Base-by-base conservation (phyloP, 176 grass and related monocot genomes). In the Calamus simplicifolius region DNA sequence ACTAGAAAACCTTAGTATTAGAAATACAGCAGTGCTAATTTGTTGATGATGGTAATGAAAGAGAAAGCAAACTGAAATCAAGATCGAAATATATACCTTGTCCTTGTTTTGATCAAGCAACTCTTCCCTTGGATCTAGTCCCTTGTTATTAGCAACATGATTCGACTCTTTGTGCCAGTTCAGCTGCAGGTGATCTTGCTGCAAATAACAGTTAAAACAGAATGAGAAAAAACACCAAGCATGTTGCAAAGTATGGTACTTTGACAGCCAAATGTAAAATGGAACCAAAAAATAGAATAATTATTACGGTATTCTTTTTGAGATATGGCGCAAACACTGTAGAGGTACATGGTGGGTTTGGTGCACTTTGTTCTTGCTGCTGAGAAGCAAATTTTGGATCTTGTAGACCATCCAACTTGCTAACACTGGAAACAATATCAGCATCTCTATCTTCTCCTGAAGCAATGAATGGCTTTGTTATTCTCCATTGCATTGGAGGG, bases 401-500 rank as follows among this genome's bases (percentile, higher is more conserved):
- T 71, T 73, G 72, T 74, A 59, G 72, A 67, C 29, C 52, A n/a
- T 67, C 75, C 25, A 59, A 21, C 48, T 58, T 55, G 13, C 38
- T 67, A 64, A 68, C 31, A 23, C 67, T n/a, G 49, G 69, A 29
- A 69, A 35, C 30, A 59, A 28, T 57, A 56, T 43, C 50, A 80
- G 52, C 56, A 56, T 56, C 68, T 35, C 50, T 66, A 75, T 69
- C 67, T 63, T 71, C 83, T 62, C 79, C 66, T 48, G 77, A 25
- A 58, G 29, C 73, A 55, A 72, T 59, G 67, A 73, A 49, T 73
- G 74, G 69, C 67, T 71, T 89, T 29, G 56, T 77, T 64, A 79
- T 73, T 73, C 88, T 93, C 94, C 94, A 98, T 72, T 98, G 88
- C 73, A 82, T 77, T 65, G 94, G 94, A 52, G 93, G 94, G 28